Conservation (phyloP, 805 yeast species). For the Metschnikowia cerradonensis region DNA sequence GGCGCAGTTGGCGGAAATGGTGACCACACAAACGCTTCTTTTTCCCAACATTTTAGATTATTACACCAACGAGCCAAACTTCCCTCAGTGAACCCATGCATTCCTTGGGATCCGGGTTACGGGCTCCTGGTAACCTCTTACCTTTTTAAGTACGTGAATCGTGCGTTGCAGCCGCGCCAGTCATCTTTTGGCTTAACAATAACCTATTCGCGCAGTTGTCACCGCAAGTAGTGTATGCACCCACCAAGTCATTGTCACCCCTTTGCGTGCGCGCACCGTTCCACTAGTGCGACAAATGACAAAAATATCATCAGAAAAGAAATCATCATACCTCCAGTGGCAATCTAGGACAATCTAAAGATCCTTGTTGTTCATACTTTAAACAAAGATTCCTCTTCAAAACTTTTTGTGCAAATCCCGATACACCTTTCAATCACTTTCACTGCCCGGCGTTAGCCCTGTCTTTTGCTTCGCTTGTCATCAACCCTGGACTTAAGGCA, state of each 20-base stretch:
- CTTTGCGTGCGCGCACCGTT: conserved; percentile 11
- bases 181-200: not conserved
- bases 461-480: not conserved
- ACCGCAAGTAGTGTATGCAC: not conserved
- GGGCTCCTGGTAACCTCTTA: not conserved
- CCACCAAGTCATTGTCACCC: conserved; percentile 6
- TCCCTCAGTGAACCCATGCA: not conserved
- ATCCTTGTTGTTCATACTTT: not conserved
- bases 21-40: conserved; percentile 13
- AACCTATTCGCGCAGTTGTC: not conserved
- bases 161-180: not conserved
- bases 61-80: conserved; percentile 8
- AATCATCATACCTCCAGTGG: not conserved
- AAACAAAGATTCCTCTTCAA: not conserved
- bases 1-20: conserved; percentile 17
- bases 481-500: not conserved
- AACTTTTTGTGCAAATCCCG: not conserved
- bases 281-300: not conserved
- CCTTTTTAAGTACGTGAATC: not conserved
- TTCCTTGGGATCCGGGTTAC: not conserved
- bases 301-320: not conserved
- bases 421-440: not conserved
- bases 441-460: not conserved
- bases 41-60: conserved; percentile 15
- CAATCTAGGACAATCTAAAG: not conserved